Percentiles rank a stretch among this genome's conserved stretches.
Conservation (phyloP, 106 monocot genomes). For the Dendrobium nobile region DNA sequence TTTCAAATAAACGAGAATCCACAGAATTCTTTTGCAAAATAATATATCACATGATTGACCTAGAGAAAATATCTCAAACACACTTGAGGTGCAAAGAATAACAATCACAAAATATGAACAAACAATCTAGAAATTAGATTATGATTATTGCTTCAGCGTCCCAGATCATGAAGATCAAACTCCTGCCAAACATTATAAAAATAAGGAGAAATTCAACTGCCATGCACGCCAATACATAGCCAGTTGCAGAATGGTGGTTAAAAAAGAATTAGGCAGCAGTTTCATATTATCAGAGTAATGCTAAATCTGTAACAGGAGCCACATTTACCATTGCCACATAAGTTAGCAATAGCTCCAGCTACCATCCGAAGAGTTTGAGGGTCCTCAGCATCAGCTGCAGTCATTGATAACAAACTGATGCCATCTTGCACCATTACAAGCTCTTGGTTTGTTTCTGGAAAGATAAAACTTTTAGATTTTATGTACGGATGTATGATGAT, state of each 20-base stretch:
- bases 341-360: slow-evolving; percentile 96
- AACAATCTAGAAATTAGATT: neutral
- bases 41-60: neutral
- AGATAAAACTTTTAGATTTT: neutral
- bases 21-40: neutral
- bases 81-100: neutral
- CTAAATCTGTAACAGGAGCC: neutral
- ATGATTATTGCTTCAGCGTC: neutral
- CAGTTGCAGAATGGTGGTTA: neutral
- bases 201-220: neutral
- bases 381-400: slow-evolving; percentile 85
- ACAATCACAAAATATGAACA: neutral
- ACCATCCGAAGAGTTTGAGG: slow-evolving; percentile 99
- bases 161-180: neutral
- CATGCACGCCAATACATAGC: neutral
- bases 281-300: neutral
- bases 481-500: neutral
- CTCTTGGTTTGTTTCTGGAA: slow-evolving; percentile 89
- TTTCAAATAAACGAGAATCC: neutral
- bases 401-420: slow-evolving; percentile 65
- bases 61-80: neutral
- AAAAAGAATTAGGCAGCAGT: neutral
- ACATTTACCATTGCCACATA: slow-evolving; percentile 88
- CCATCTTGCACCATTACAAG: slow-evolving; percentile 92
- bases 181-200: neutral